A percentile compares a stretch with the other conserved stretches of the same genome.
Conservation (phyloP, 192 early-diverging fungal species). For the Dissophora ornata region DNA sequence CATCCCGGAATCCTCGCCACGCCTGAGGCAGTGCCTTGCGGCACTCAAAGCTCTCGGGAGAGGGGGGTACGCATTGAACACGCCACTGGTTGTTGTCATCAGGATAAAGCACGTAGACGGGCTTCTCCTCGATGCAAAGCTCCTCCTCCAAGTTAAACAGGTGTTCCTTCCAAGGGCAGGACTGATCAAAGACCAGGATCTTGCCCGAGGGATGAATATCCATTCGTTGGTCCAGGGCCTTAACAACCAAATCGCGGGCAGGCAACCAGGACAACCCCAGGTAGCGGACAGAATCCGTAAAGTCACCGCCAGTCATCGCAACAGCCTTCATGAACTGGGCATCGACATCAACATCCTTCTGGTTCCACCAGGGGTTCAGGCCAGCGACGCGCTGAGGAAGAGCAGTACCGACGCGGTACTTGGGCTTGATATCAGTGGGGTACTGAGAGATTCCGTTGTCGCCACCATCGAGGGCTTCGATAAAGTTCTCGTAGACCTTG, state of each 20-base stretch:
- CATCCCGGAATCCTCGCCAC: constrained; percentile 87
- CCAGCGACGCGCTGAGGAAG: constrained; percentile 82
- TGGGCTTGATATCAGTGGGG: constrained; percentile 79
- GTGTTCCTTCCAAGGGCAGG: constrained; percentile 97
- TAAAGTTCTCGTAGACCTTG: constrained; percentile 89
- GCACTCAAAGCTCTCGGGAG: constrained; percentile 48
- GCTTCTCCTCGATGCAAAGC: constrained; percentile 55
- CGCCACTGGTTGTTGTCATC: constrained; percentile 45
- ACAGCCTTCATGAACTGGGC: constrained; percentile 75
- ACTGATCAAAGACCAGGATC: constrained; percentile 84
- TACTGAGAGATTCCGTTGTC: constrained; percentile 96
- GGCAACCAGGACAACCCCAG: constrained; percentile 87
- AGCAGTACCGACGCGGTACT: constrained; percentile 87
- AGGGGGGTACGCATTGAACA: constrained; percentile 34
- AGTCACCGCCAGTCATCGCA: constrained; percentile 82
- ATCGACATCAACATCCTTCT: constrained; percentile 80
- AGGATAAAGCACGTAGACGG: constrained; percentile 34
- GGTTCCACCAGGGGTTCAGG: constrained; percentile 97
- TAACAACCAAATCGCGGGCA: constrained; percentile 85
- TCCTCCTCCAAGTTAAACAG: constrained; percentile 77
- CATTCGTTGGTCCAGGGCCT: constrained; percentile 66
- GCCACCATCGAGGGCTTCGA: constrained; percentile 80
- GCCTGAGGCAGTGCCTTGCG: constrained; percentile 48
- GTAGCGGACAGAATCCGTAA: constrained; percentile 75
- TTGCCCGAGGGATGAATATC: constrained; percentile 79